These are phyloP conservation scores for Boletus fagicola DNA, from an alignment of 768 basidiomycete species.

Conservation along the genomic window DNA sequence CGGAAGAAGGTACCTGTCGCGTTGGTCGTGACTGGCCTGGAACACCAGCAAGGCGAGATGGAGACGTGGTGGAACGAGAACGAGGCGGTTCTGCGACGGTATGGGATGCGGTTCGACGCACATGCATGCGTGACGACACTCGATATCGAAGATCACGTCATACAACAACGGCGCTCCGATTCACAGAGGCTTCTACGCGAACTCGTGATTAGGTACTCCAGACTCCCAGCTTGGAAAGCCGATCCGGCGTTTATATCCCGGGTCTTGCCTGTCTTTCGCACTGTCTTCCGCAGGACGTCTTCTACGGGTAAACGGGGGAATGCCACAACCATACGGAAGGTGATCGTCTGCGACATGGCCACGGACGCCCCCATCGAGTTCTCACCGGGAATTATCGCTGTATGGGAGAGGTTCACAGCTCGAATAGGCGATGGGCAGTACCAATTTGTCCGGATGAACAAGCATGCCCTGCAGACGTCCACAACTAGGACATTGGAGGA, in stretches of 20 bases:
- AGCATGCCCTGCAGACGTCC: neutral
- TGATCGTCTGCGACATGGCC: neutral
- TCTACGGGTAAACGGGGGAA: neutral
- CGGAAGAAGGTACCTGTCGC: neutral
- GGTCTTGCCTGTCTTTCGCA: neutral
- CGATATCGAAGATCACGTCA: neutral
- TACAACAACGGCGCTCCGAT: neutral
- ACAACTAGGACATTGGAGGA: neutral
- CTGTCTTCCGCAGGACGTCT: neutral
- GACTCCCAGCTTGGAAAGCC: neutral
- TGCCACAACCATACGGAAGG: neutral
- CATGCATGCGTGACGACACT: neutral
- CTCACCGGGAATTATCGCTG: neutral
- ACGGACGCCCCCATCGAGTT: neutral
- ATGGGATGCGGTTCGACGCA: neutral
- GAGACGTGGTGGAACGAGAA: neutral
- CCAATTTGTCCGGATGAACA: neutral
- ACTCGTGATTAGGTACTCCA: neutral
- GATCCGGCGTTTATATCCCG: neutral
- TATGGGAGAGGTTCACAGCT: neutral
- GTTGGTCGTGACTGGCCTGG: too few species aligned
- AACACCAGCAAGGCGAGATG: too few species aligned
- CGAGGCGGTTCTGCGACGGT: neutral
- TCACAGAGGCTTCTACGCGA: neutral
- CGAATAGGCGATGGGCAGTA: neutral